Base-by-base conservation (phyloP, 768 basidiomycete genomes). In the Macrocybe gigantea region DNA sequence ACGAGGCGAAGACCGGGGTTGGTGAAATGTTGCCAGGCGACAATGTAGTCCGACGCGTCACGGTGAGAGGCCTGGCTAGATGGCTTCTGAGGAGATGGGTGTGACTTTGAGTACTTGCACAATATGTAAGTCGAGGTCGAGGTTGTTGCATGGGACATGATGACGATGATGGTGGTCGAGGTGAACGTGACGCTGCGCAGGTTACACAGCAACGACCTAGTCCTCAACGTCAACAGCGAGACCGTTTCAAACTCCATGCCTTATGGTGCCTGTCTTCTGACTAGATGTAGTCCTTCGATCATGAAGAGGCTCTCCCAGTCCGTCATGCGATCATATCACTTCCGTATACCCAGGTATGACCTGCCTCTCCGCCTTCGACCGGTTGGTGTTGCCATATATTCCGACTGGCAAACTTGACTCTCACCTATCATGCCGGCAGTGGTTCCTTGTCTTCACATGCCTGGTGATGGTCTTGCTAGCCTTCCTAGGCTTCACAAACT, bases 21-120 rank as follows among this genome's bases (percentile, higher is more conserved):
- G 13, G 76, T 75, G 55, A 82, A 88, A 58, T 89, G 87, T 56
- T 88, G 83, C 88, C 88, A 90, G 60, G 87, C 85, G 2, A 70
- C 57, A 33, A 71, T 63, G 12, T 34, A 51, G 12, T 51, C 47
- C 33, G 64, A 59, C 14, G 55, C 38, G 32, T 58, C 53, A 41
- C 38, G 39, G 34, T 65, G 56, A 7, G 54, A 45, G 14, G 46
- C 50, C n/a, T 50, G 54, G 22, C 22, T 22, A 22, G 22, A 22
- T 22, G 22, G 22, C 22, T 22, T 22, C 22, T 22, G 22, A 4
- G 1, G 22, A 22, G 22, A 22, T 29, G 79, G 75, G 56, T 83
- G 82, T 22, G 83, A 82, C 44, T 80, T 73, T 41, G 85, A 88
- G 58, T 88, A 88, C 60, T 86, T 87, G 47, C 61, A 58, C 29